Percentiles rank a stretch among this genome's conserved stretches.
Conservation (phyloP, 2,329 filamentous ascomycete species). For the Myriosclerotinia duriaeana region DNA sequence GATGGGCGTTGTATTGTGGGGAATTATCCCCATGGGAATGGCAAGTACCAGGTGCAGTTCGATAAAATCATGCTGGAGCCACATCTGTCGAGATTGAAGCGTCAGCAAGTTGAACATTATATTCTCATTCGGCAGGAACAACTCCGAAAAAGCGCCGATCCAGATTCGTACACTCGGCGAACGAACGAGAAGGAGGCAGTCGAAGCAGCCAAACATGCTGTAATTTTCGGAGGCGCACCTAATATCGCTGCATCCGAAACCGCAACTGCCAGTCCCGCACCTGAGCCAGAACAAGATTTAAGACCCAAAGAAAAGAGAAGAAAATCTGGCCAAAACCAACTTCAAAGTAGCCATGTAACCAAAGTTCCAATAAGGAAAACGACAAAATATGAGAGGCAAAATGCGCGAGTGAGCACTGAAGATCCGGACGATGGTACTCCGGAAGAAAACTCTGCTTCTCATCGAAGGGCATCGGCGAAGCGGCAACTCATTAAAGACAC, state of each 20-base stretch:
- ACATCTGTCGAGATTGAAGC: constrained; percentile 52
- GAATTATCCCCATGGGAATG: constrained; percentile 60
- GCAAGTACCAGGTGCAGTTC: constrained; percentile 61
- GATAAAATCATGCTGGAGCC: constrained; percentile 60
- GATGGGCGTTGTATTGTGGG: constrained; percentile 58
- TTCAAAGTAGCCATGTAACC: too few species aligned
- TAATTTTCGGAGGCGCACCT: not conserved
- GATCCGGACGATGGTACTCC: too few species aligned
- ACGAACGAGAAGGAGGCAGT: constrained; percentile 46
- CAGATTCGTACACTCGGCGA: constrained; percentile 46
- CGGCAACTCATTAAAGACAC: constrained; percentile 6
- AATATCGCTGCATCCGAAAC: too few species aligned
- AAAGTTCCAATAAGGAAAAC: too few species aligned
- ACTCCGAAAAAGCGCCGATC: constrained; percentile 53
- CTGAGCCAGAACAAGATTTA: too few species aligned
- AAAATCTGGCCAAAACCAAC: too few species aligned
- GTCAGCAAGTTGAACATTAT: constrained; percentile 63
- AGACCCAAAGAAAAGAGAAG: too few species aligned
- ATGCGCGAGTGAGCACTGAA: too few species aligned
- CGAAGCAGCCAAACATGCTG: constrained; percentile 29
- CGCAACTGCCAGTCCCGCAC: too few species aligned
- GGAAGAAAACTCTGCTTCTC: too few species aligned
- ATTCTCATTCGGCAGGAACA: constrained; percentile 60
- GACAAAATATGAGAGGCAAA: too few species aligned
- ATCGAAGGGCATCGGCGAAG: too few species aligned